Conservation (phyloP, 2,329 filamentous ascomycete species). For the Arachnopeziza araneosa region DNA sequence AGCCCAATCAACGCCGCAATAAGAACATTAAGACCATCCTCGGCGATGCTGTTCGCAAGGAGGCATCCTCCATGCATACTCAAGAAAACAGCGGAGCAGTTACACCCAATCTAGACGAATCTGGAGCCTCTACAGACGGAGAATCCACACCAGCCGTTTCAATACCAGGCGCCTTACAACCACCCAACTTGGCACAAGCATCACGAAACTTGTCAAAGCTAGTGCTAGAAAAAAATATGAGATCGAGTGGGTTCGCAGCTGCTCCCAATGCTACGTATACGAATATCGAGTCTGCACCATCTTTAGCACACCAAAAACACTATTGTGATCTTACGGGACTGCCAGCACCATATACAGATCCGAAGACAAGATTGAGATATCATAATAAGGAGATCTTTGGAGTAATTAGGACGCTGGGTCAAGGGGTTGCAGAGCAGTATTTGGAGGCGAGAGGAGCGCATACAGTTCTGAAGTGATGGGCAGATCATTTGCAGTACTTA, state of each 20-base stretch:
- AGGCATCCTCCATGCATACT: constrained; percentile 80
- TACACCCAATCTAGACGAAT: constrained; percentile 55
- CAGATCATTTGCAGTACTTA: background rate
- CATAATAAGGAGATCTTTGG: constrained; percentile 90
- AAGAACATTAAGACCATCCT: constrained; percentile 98
- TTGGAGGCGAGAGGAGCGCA: constrained; percentile 87
- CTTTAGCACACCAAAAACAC: constrained; percentile 73
- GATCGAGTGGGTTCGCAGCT: constrained; percentile 36
- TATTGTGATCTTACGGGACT: constrained; percentile 97
- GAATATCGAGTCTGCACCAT: constrained; percentile 92
- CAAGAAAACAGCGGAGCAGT: constrained; percentile 75
- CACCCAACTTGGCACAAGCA: constrained; percentile 79
- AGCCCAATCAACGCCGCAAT: constrained; percentile 89
- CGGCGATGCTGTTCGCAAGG: constrained; percentile 79
- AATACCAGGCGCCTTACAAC: constrained; percentile 35
- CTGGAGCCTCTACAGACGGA: constrained; percentile 46
- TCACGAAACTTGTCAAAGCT: constrained; percentile 81
- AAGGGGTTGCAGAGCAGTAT: constrained; percentile 80
- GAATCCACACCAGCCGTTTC: constrained; percentile 41
- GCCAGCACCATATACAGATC: constrained; percentile 86
- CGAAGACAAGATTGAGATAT: constrained; percentile 89
- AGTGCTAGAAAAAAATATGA: constrained; percentile 77
- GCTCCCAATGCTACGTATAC: constrained; percentile 78
- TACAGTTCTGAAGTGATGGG: constrained; percentile 52
- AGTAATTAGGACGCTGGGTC: constrained; percentile 72